Evolutionary conservation across 2,329 filamentous ascomycete genomes (phyloP), one percentile per base, ranked within the genome.

Genomic region (Sordariomycetes sp.): DNA sequence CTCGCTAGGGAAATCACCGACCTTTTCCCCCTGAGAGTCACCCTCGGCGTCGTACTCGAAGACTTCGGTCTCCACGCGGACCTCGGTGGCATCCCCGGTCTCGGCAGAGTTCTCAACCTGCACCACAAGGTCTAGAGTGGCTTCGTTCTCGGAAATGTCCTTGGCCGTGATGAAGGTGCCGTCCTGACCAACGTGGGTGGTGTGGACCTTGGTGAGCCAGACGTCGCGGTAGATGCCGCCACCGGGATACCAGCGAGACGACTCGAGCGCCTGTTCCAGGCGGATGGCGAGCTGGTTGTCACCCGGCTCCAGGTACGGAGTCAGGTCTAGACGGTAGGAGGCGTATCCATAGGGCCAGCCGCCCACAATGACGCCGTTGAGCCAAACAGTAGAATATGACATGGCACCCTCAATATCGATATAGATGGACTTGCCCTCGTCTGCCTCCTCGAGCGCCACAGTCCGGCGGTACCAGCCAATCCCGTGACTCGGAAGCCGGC

Each of bases 171-270:
- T 68, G 54, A 71, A 76, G 0, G 78, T 80, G 3, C 79, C 79
- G 53, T 69, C 78, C 52, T 81, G 75, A 10, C 66, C 73, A 3
- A 82, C 72, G 59, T 80, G 79, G 0, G 71, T 68, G 1, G 71
- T 64, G 40, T 74, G 66, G 12, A 75, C 73, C 59, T 76, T 80
- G 40, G 75, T 73, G 18, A 82, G 70, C 79, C 78, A 82, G 3
- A 81, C 70, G 59, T 80, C 79, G 1, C 78, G 73, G 63, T 81
- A 81, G 16, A 82, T 68, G 1, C 79, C 79, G 14, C 69, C 79
- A 16, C 79, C 79, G 3, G 79, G 78, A 60, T 81, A 82, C 77
- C 77, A 82, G 2, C 79, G 72, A 2, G 79, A 77, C 1, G 71
- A 76, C 18, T 78, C 70, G 0, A 73, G 46, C 0, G 73, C 69